Base-by-base conservation (phyloP, 768 basidiomycete genomes). In the Mycena galopus region DNA sequence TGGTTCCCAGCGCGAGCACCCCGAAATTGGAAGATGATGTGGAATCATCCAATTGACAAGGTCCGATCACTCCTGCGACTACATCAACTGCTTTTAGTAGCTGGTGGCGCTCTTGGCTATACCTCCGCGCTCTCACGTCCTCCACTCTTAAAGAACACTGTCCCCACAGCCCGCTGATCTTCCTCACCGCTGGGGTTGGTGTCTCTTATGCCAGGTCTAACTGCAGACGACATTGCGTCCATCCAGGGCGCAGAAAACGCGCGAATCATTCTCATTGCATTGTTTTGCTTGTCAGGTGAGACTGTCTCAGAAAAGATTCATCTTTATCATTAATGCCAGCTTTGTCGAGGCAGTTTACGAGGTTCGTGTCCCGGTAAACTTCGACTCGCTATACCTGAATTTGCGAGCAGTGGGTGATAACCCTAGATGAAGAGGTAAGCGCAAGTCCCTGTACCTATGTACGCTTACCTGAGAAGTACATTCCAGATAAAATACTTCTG, bases 401-500 rank as follows among this genome's bases (percentile, higher is more conserved):
- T 42, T 47, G 16, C 21, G n/a, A 58, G 32, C 32, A 75, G 73
- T 75, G 69, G 66, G 14, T 79, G 32, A 81, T 85, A 64, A 86
- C 84, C 14, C 68, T 86, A 10, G 81, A 83, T 47, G 79, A 84
- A 53, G 85, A 86, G 79, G 85, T 82, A 71, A 21, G 25, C 12
- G 32, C 58, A 25, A 23, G 72, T 29, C 11, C 14, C 11, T 2
- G 1, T 25, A 27, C n/a, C 50, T 19, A 16, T 7, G 16, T 58
- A 19, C 30, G 59, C 35, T 9, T 55, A 51, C 19, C 30, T 74
- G 39, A 71, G 29, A 30, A 25, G 65, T 19, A 27, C 39, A 29
- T 21, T 14, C 8, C 68, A 85, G 86, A 76, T 82, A 12, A 76
- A 81, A 57, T 81, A 84, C 62, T 87, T 85, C 72, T 87, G 86